Percentiles rank a stretch among this genome's conserved stretches.
These are phyloP conservation scores for Lentinus brumalis DNA, from an alignment of 768 basidiomycete genomes.

Conservation along the genomic window DNA sequence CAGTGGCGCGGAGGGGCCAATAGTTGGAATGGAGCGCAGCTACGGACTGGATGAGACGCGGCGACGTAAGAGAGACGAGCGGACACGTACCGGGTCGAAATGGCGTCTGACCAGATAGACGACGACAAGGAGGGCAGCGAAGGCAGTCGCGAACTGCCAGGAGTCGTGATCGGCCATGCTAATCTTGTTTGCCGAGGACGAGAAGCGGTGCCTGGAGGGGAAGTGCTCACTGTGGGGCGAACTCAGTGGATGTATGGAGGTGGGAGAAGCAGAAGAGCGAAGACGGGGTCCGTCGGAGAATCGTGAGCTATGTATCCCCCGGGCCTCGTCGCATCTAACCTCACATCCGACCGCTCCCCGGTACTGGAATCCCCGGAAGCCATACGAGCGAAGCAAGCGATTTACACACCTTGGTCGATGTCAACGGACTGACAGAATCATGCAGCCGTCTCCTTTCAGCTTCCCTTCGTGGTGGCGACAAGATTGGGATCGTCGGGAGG, in stretches of 20 bases:
- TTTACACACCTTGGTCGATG: too few relatives aligned
- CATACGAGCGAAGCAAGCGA: too few relatives aligned
- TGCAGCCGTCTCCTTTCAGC: too few relatives aligned
- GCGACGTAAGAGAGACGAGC: background rate
- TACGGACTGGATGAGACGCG: background rate
- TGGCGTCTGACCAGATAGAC: conserved; percentile 3
- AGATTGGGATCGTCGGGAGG: too few relatives aligned
- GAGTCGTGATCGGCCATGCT: background rate
- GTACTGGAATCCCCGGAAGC: too few relatives aligned
- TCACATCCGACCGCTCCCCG: too few relatives aligned
- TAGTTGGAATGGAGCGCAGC: conserved; percentile 26
- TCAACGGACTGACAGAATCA: too few relatives aligned
- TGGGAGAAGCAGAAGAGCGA: too few relatives aligned
- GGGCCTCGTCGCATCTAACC: too few relatives aligned
- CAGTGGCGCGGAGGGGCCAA: conserved; percentile 24
- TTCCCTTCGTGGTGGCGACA: too few relatives aligned
- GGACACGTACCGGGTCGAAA: conserved; percentile 11
- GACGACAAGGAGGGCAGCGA: conserved; percentile 1
- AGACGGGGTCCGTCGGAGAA: too few relatives aligned
- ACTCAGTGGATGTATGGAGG: background rate
- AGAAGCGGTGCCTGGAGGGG: background rate
- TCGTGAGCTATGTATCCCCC: too few relatives aligned
- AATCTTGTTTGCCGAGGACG: background rate
- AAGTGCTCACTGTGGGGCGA: background rate
- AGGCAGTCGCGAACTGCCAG: conserved; percentile 6